These are phyloP conservation scores for Fusarium sp. DNA, from an alignment of 2,329 filamentous ascomycete species.

Conservation along the genomic window DNA sequence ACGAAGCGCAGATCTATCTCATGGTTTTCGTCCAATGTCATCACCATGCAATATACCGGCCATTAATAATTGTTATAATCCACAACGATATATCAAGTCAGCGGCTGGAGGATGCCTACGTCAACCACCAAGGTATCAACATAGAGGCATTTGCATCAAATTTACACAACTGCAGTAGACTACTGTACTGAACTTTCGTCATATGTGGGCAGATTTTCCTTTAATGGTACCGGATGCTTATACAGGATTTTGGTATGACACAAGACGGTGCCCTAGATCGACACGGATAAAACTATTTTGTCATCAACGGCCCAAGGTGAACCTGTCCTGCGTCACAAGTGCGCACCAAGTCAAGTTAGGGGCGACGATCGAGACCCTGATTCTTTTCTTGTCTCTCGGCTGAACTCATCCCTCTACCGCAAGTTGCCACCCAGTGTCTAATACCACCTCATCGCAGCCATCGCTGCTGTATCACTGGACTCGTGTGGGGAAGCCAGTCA, in stretches of 20 bases:
- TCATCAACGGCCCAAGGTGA: conserved; percentile 15
- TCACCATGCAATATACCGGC: not conserved
- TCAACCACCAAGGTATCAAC: not conserved
- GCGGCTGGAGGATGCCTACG: not conserved
- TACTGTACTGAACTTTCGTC: not conserved
- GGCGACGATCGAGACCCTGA: conserved; percentile 32
- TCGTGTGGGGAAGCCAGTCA: not conserved
- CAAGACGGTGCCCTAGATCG: conserved; percentile 4
- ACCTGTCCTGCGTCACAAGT: conserved; percentile 39
- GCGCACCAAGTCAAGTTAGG: not conserved
- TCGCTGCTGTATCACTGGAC: not conserved
- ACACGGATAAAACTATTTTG: conserved; percentile 10
- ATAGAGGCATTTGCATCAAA: not conserved
- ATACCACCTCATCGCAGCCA: conserved; percentile 16
- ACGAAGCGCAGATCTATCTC: not conserved
- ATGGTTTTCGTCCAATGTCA: not conserved
- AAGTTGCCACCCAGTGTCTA: conserved; percentile 25
- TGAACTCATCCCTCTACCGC: conserved; percentile 4
- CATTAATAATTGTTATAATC: not conserved
- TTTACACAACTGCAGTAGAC: not conserved
- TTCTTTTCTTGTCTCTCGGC: not conserved
- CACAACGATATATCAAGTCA: not conserved
- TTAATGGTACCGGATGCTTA: not conserved
- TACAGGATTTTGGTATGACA: conserved; percentile 10
- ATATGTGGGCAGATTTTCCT: conserved; percentile 1